Evolutionary conservation across 2,329 filamentous ascomycete species (phyloP).

Genomic region (Byssochlamys sp.): DNA sequence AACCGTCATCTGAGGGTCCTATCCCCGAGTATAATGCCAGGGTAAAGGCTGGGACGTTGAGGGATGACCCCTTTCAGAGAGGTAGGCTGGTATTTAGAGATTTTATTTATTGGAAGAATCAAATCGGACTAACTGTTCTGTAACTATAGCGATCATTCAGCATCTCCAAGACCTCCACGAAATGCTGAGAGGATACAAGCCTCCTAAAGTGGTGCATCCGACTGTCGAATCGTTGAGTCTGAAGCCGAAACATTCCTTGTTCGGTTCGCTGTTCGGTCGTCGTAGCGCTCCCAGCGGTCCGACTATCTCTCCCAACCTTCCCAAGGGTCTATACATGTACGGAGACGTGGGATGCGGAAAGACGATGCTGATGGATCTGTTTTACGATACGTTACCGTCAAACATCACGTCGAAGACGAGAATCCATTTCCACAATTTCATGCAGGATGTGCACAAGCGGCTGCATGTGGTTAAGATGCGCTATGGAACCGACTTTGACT

Average conservation of each 20-base stretch:
- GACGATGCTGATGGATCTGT: constrained; percentile 98
- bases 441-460: constrained; percentile 91
- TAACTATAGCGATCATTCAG: constrained; percentile 64
- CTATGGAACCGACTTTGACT: constrained; percentile 81
- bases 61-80: constrained; percentile 85
- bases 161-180: constrained; percentile 82
- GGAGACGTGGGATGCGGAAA: constrained; percentile 96
- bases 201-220: constrained; percentile 66
- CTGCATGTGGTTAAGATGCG: constrained; percentile 83
- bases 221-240: constrained; percentile 59
- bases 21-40: constrained; percentile 79
- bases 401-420: constrained; percentile 75
- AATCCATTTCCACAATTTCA: constrained; percentile 99
- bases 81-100: constrained; percentile 42
- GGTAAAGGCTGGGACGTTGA: constrained; percentile 61
- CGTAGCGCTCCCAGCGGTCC: constrained; percentile 22
- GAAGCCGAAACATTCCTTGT: constrained; percentile 43
- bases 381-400: constrained; percentile 80
- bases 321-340: constrained; percentile 85
- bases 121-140: neutral
- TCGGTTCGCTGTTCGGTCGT: constrained; percentile 38
- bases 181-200: constrained; percentile 63
- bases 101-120: neutral
- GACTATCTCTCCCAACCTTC: constrained; percentile 60
- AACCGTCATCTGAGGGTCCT: constrained; percentile 48